These are phyloP conservation scores for Ophioceras dolichostomum DNA, from an alignment of 2,329 filamentous ascomycete genomes.

Conservation along the genomic window DNA sequence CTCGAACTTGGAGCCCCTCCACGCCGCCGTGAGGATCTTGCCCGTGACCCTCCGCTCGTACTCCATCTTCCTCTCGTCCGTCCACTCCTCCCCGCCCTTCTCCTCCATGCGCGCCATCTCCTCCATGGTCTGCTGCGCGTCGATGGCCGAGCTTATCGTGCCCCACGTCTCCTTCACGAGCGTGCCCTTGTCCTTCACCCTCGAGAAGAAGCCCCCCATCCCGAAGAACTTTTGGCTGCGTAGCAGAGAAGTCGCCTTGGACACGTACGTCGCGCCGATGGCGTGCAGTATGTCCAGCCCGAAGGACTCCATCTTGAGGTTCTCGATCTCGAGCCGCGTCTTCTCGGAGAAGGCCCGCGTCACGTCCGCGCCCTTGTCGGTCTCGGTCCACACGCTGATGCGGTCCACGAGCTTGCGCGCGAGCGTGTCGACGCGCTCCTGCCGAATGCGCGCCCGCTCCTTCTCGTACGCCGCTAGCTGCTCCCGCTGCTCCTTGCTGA, in stretches of 20 bases:
- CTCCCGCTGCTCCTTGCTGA: conserved; percentile 87
- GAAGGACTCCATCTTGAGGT: conserved; percentile 98
- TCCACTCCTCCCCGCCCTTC: conserved; percentile 93
- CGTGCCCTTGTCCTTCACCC: conserved; percentile 91
- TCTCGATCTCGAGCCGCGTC: conserved; percentile 88
- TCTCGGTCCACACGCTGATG: conserved; percentile 93
- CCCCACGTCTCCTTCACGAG: conserved; percentile 98
- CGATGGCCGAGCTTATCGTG: conserved; percentile 90
- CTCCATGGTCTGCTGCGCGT: conserved; percentile 97
- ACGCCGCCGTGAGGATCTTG: conserved; percentile 94
- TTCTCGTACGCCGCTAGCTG: conserved; percentile 79
- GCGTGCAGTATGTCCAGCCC: conserved; percentile 93
- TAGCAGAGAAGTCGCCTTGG: conserved; percentile 76
- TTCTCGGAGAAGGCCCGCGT: conserved; percentile 88
- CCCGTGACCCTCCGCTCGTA: conserved; percentile 93
- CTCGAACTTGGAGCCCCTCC: conserved; percentile 94
- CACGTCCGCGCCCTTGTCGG: conserved; percentile 76
- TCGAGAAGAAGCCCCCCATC: conserved; percentile 86
- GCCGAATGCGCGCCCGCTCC: conserved; percentile 70
- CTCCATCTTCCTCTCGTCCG: conserved; percentile 90
- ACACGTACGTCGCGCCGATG: conserved; percentile 81
- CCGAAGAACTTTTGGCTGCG: conserved; percentile 96
- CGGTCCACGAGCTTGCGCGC: conserved; percentile 78
- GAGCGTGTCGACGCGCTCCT: conserved; percentile 77
- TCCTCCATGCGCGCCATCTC: conserved; percentile 97